phyloP scores from a whole-genome alignment of 2,329 filamentous ascomycete genomes.

The Coccinonectria pachysandricola region DNA sequence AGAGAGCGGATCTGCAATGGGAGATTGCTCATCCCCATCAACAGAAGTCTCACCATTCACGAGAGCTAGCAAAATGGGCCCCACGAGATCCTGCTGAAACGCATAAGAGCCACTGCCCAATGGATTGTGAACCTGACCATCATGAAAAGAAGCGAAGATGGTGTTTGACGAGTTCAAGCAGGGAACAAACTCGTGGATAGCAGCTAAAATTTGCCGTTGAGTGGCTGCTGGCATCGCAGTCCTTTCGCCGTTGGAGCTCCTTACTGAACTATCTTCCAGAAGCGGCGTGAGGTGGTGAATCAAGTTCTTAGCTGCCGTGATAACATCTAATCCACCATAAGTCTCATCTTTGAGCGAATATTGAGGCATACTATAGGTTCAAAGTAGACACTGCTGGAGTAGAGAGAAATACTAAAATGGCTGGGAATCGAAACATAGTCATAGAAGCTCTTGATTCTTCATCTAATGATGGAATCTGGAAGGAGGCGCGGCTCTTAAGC shows the following conservation, averaged over 20 bases:
- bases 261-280: not conserved
- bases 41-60: conserved; percentile 1
- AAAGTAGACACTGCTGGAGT: no score
- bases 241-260: not conserved
- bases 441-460: no score
- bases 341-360: no score
- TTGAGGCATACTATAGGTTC: no score
- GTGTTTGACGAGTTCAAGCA: not conserved
- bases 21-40: not conserved
- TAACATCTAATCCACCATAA: conserved; percentile 1
- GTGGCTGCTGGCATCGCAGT: conserved; percentile 1
- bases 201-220: conserved; percentile 1
- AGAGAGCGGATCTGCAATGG: not conserved
- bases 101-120: conserved; percentile 2
- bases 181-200: conserved; percentile 1
- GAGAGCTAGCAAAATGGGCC: conserved; percentile 1
- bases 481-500: no score
- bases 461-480: no score
- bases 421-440: no score
- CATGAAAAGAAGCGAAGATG: conserved; percentile 4
- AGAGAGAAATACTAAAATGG: no score
- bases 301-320: conserved; percentile 1
- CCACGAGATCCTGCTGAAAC: conserved; percentile 2
- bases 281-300: conserved; percentile 1
- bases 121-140: conserved; percentile 4